Base-by-base conservation (phyloP, 495 filamentous ascomycete species). In the Terfezia boudieri region DNA sequence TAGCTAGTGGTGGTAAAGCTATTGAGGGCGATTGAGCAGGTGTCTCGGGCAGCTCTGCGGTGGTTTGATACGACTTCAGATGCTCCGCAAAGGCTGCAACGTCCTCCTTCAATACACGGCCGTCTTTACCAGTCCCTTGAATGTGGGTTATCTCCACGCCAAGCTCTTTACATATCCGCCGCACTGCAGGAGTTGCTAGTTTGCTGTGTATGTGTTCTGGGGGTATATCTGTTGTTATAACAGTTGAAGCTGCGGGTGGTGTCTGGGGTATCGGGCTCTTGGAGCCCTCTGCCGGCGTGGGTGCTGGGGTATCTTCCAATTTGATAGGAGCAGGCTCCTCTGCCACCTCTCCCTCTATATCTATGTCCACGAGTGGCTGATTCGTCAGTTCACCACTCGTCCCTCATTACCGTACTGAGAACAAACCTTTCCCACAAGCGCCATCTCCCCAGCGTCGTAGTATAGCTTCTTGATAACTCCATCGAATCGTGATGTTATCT, bases 381-480 rank as follows among this genome's bases (percentile, higher is more conserved):
- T 37, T 43, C 20, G 60, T 9, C 12, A 36, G 41, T 16, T 48
- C 36, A n/a, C 10, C 16, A 20, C 8, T n/a, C 26, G 36, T 11
- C 14, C 16, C 22, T 14, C 53, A 14, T 58, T 43, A n/a, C 36
- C 37, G 2, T 32, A 54, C 54, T 11, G 43, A 48, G 3, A 51
- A 67, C 67, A 58, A 71, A 60, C 63, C 56, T 65, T 86, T 56
- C 90, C 90, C 9, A 94, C 93, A 62, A 85, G 83, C 20, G 89
- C 88, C 73, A 93, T 94, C 58, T 96, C 90, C 55, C 94, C 92
- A 14, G 88, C 79, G 52, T 95, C 86, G 64, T 94, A 96, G 66
- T 96, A 78, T 32, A 99, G 73, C 70, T 86, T 95, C 71, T 94
- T 95, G 52, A 99, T 88, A 2, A 96, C 82, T 16, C 90, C 92